phyloP scores from a whole-genome alignment of 2,329 filamentous ascomycete species.

The Sporothrix variecibatus region DNA sequence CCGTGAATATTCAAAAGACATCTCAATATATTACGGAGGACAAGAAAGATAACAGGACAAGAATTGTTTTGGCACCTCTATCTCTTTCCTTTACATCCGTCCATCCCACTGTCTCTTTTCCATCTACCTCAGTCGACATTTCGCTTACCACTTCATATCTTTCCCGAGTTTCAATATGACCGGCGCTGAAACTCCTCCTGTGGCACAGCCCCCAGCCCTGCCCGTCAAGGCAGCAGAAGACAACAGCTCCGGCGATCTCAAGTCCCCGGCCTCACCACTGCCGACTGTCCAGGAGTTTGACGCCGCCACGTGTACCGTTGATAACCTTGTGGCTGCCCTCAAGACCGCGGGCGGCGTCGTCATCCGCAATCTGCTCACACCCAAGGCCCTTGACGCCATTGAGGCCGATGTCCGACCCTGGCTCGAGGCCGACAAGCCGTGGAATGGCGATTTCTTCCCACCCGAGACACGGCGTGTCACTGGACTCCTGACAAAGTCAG shows the following conservation, averaged over 20 bases:
- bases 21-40: neutral
- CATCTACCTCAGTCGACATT: no score
- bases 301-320: neutral
- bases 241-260: neutral
- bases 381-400: conserved; percentile 1
- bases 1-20: neutral
- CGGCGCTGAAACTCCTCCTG: neutral
- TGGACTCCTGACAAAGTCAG: conserved; percentile 20
- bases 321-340: conserved; percentile 7
- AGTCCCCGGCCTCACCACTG: neutral
- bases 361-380: neutral
- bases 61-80: neutral
- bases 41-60: neutral
- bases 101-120: neutral
- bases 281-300: neutral
- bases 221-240: neutral
- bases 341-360: conserved; percentile 19
- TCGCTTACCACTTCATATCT: neutral
- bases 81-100: neutral
- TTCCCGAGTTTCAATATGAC: neutral
- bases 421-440: conserved; percentile 16
- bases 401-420: conserved; percentile 22
- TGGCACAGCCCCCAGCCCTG: neutral
- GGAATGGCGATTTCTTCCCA: conserved; percentile 27
- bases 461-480: conserved; percentile 22